Conservation (phyloP, 768 basidiomycete genomes). For the Psilocybe sp. region DNA sequence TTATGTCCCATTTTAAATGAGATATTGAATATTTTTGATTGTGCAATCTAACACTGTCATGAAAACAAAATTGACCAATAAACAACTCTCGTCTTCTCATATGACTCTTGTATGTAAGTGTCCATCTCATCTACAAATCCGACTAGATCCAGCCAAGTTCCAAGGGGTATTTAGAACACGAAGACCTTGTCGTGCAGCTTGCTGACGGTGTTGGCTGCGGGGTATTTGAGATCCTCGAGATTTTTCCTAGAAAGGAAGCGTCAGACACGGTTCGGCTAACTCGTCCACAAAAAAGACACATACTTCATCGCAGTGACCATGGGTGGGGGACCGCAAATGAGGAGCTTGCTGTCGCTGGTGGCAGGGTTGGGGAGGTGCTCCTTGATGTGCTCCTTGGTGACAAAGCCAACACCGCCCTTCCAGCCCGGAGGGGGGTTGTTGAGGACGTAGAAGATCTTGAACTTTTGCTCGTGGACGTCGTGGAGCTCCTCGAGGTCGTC, state of each 20-base stretch:
- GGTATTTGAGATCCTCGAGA: slow-evolving; percentile 83
- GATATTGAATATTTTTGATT: too few relatives aligned
- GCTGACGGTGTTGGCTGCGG: slow-evolving; percentile 84
- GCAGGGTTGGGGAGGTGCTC: slow-evolving; percentile 67
- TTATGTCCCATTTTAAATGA: too few relatives aligned
- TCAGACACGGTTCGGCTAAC: slow-evolving; percentile 9
- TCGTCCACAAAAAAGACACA: slow-evolving; percentile 6
- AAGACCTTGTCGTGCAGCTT: slow-evolving; percentile 84
- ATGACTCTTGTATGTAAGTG: too few relatives aligned
- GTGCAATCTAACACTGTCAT: too few relatives aligned
- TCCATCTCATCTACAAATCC: background rate
- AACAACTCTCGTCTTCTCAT: too few relatives aligned
- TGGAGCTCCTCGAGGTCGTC: slow-evolving; percentile 83
- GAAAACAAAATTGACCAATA: too few relatives aligned
- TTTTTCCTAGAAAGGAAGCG: slow-evolving; percentile 60
- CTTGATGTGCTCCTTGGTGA: slow-evolving; percentile 89
- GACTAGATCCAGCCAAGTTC: background rate
- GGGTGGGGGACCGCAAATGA: slow-evolving; percentile 77
- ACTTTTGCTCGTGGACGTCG: slow-evolving; percentile 51
- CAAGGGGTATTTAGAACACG: slow-evolving; percentile 32
- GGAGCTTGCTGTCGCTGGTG: slow-evolving; percentile 70
- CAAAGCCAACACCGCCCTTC: slow-evolving; percentile 90
- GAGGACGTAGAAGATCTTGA: slow-evolving; percentile 87
- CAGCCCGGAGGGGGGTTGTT: slow-evolving; percentile 91
- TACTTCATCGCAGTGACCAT: slow-evolving; percentile 57